phyloP scores from a whole-genome alignment of 2,329 filamentous ascomycete species.

The Monilinia fructigena region DNA sequence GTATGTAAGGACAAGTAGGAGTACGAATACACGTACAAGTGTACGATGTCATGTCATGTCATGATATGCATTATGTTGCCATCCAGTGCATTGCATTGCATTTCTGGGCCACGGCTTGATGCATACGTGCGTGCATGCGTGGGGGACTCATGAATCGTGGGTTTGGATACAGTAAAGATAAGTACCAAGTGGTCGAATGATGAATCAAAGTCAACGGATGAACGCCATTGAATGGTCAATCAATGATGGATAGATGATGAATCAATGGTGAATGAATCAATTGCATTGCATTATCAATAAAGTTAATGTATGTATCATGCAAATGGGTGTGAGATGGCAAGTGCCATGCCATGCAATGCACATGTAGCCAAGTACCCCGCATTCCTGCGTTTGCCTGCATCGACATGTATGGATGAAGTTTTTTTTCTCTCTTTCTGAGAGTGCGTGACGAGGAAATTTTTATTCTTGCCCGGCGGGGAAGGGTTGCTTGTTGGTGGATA shows the following conservation, averaged over 20 bases:
- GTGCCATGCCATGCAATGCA: background rate
- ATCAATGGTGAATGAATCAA: background rate
- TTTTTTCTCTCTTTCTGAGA: background rate
- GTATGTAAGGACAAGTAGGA: background rate
- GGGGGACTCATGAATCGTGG: background rate
- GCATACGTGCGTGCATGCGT: background rate
- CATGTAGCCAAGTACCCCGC: background rate
- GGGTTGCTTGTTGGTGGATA: no score
- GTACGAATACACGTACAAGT: background rate
- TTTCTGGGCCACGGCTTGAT: background rate
- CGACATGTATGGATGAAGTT: background rate
- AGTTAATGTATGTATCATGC: background rate
- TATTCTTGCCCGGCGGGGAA: no score
- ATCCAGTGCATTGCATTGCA: background rate
- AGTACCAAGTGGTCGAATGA: background rate
- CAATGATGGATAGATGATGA: no score
- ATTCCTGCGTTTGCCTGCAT: background rate
- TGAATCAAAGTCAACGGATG: background rate
- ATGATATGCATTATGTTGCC: background rate
- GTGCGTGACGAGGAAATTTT: background rate
- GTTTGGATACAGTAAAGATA: background rate
- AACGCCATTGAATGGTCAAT: background rate
- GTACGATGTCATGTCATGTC: background rate
- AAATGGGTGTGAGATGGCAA: background rate
- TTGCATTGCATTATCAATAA: constrained; percentile 2